Evolutionary conservation across 345 rosid species (phyloP), one percentile per base, ranked within the genome.

Genomic region (Hibiscus tridactylites): DNA sequence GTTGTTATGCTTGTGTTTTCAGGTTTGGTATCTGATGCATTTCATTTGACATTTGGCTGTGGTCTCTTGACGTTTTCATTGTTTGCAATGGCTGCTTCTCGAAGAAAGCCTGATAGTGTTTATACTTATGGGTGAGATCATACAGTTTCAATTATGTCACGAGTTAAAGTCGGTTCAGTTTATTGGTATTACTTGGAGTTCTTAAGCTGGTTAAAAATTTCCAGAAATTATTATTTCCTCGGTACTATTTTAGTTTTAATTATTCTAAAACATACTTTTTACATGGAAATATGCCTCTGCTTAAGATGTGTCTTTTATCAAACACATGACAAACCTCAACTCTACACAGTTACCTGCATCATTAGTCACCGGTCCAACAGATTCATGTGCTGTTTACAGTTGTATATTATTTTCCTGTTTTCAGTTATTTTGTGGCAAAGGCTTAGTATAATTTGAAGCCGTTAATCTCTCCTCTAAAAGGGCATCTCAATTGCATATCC

Each of bases 1-100:
- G 31, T 54, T 65, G 17, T 65, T 65, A 17, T 68, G 54, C 19
- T 46, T 33, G 35, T 44, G 61, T 61, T 75, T 78, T 73, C 85
- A 94, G 98, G 98, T 53, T 82, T 95, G 99, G 90, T 95, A 53
- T 95, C 99, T 29, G 99, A 95, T 83, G 99, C 99, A 49, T 91
- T 95, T 81, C 99, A 91, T 87, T 76, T 95, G 87, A 95, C 97
- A 13, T 95, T 95, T 82, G 99, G 99, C 4, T 92, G 97, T 82
- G 97, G 99, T 50, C 86, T 95, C 28, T 82, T 95, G 79, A 90
- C 97, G 9, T 95, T 95, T 84, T 90, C 97, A 5, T 78, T 92
- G 78, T 88, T 95, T 87, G 91, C 97, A 8, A 95, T 92, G 96
- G 89, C 87, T 50, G 84, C 88, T 75, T 95, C 99, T 21, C 78